Conservation (phyloP, 73 alveolate species). For the Blepharisma stoltei region DNA sequence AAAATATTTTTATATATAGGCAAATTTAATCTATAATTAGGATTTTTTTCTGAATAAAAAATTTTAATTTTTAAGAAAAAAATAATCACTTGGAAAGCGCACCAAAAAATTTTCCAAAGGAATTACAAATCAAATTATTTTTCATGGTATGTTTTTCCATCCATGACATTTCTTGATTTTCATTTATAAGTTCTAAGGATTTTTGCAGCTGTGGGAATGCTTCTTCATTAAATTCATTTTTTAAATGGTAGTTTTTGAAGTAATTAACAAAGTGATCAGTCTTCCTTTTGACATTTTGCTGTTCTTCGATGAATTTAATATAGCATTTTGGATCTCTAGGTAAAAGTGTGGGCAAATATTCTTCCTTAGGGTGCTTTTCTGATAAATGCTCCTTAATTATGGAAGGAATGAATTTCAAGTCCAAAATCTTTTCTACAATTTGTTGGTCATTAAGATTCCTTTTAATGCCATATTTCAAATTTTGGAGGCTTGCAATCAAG, state of each 20-base stretch:
- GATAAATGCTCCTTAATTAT: slow-evolving; percentile 50
- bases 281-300: slow-evolving; percentile 35
- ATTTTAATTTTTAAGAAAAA: no score
- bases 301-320: slow-evolving; percentile 35
- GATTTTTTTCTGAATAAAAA: no score
- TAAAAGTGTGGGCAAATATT: not conserved
- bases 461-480: slow-evolving; percentile 51
- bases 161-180: no score
- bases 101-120: no score
- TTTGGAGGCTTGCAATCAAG: slow-evolving; percentile 44
- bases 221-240: slow-evolving; percentile 6
- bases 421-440: slow-evolving; percentile 33
- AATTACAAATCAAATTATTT: not conserved
- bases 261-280: slow-evolving; percentile 56
- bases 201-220: not conserved
- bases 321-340: slow-evolving; percentile 40
- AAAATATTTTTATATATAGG: no score
- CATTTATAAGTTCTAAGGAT: no score
- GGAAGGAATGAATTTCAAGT: slow-evolving; percentile 31
- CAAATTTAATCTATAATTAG: no score
- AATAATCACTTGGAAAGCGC: no score
- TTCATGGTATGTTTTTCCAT: not conserved
- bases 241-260: slow-evolving; percentile 42
- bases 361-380: not conserved
- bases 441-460: slow-evolving; percentile 38